Base-by-base conservation (phyloP, 1,139 yeast genomes). In the Yamadazyma diospyri region DNA sequence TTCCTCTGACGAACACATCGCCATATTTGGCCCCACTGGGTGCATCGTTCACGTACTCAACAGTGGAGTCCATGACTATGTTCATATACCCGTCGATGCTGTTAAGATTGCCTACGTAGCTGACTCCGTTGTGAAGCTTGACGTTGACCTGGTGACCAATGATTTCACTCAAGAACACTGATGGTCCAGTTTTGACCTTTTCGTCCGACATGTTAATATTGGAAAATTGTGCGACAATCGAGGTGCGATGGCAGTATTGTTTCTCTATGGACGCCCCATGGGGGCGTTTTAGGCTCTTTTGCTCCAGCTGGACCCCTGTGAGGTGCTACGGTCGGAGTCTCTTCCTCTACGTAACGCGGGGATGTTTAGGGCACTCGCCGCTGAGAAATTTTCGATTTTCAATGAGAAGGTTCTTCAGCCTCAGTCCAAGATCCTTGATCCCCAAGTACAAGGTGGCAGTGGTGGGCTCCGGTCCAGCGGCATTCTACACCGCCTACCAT, bases 61-160 rank as follows among this genome's bases (percentile, higher is more conserved):
- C 69, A 4, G 95, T 79, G 34, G 79, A 73, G 38, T 83, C 88
- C 48, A 92, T 69, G 4, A 92, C 95, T 35, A 92, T 82, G 59
- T 94, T 94, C 97, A 92, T 89, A 61, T 81, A 94, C 11, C 98
- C 97, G 54, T 92, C 99, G 36, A 92, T 89, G 30, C 96, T 85
- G 48, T 86, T 94, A 38, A 92, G 71, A 39, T 66, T 72, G 11
- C 87, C 86, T 41, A 55, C 48, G 58, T 88, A 92, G 42, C 85
- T 86, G 39, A 89, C 78, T 10, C 97, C 97, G 25, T 94, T 85
- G 54, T 81, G 79, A 37, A 89, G 74, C 55, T 85, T 87, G 18
- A 94, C 97, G 30, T 79, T 67, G 23, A 92, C 97, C 17, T 76
- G 69, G 37, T 80, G 73, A 26, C 96, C 95, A 25, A 85, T 79